phyloP scores from a whole-genome alignment of 2,329 filamentous ascomycete species.

The Thelonectria discophora region DNA sequence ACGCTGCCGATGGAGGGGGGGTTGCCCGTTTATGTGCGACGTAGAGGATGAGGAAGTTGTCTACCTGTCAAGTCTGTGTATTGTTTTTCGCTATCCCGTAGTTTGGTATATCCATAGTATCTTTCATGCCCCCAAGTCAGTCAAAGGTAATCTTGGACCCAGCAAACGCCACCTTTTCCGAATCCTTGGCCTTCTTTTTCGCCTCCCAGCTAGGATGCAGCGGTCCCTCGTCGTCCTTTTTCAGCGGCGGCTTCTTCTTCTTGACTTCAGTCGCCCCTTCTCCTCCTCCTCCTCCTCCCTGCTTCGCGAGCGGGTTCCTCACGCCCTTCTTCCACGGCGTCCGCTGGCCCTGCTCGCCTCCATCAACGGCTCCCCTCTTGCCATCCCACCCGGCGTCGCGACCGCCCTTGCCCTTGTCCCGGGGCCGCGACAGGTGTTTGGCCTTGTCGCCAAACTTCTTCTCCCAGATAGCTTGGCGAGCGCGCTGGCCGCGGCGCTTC shows the following conservation, averaged over 20 bases:
- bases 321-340: conserved; percentile 65
- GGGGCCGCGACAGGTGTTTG: conserved; percentile 67
- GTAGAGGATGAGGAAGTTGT: background rate
- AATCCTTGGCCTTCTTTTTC: conserved; percentile 68
- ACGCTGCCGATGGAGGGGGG: conserved; percentile 72
- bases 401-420: conserved; percentile 43
- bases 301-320: conserved; percentile 46
- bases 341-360: conserved; percentile 44
- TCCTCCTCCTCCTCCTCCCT: conserved; percentile 12
- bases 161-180: conserved; percentile 60
- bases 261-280: conserved; percentile 12
- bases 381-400: conserved; percentile 67
- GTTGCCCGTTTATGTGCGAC: conserved; percentile 52
- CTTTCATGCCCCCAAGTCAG: too few relatives aligned
- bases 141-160: conserved; percentile 70
- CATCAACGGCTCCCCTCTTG: conserved; percentile 63
- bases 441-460: conserved; percentile 79
- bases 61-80: too few relatives aligned
- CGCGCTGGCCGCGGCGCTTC: conserved; percentile 82
- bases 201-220: conserved; percentile 74
- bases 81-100: too few relatives aligned
- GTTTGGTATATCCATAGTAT: too few relatives aligned
- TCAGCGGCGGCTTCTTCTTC: conserved; percentile 35
- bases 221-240: conserved; percentile 60
- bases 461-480: conserved; percentile 81